These are phyloP conservation scores for Trichosporon inkin DNA, from an alignment of 1,284 basidiomycete species.

Conservation along the genomic window DNA sequence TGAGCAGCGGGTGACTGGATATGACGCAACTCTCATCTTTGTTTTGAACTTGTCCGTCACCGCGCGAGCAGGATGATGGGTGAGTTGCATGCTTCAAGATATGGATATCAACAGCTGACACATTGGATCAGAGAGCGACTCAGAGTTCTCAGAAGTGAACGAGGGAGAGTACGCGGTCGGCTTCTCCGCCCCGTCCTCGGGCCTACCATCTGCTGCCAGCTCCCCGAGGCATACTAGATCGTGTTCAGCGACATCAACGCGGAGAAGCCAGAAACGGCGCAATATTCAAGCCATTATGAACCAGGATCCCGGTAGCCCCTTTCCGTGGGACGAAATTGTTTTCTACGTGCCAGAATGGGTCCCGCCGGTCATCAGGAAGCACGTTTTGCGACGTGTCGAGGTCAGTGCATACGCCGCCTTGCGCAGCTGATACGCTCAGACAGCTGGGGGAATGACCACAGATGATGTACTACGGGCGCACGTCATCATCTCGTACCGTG, in stretches of 20 bases:
- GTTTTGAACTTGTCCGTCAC: background rate
- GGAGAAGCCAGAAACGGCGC: background rate
- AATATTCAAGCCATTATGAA: background rate
- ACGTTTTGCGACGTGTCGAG: slow-evolving; percentile 1
- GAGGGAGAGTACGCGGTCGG: background rate
- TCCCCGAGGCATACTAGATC: background rate
- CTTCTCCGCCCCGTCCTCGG: background rate
- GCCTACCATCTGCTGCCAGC: background rate
- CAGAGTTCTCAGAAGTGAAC: background rate
- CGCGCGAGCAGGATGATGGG: background rate
- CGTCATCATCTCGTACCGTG: slow-evolving; percentile 14
- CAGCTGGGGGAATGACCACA: background rate
- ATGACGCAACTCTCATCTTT: slow-evolving; percentile 4
- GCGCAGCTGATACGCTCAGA: slow-evolving; percentile 1
- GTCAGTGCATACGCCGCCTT: background rate
- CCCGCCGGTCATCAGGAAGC: background rate
- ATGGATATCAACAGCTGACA: background rate
- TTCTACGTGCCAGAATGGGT: slow-evolving; percentile 7
- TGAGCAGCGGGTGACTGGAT: background rate
- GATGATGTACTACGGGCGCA: background rate
- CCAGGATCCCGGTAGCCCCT: background rate
- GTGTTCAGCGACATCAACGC: background rate
- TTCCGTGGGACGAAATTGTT: slow-evolving; percentile 4
- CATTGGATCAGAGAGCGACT: background rate
- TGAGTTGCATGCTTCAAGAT: background rate